These are phyloP conservation scores for Prosopis cineraria DNA, from an alignment of 306 rosid genomes.

Conservation along the genomic window DNA sequence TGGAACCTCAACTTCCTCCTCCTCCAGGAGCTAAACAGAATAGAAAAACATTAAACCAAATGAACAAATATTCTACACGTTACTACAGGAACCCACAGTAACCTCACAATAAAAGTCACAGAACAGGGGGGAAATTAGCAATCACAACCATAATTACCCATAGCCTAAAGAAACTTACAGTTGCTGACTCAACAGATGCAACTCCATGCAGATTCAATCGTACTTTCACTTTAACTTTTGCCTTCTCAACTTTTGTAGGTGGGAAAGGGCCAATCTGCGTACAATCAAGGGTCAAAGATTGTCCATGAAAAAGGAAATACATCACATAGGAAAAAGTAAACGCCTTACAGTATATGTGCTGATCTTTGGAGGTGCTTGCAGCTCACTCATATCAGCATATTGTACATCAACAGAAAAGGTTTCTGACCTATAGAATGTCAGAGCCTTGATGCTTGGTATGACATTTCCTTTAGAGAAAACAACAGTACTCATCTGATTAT, in stretches of 20 bases:
- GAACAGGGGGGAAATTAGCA: background rate
- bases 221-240: constrained; percentile 76
- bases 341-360: constrained; percentile 76
- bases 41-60: background rate
- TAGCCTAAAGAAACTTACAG: constrained; percentile 52
- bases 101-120: background rate
- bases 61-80: background rate
- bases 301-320: background rate
- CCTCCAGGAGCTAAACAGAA: constrained; percentile 73
- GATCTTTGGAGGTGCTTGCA: constrained; percentile 69
- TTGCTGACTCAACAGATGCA: constrained; percentile 72
- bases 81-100: background rate
- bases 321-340: background rate
- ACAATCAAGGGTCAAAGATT: background rate
- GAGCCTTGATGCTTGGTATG: constrained; percentile 72
- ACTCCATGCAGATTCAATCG: constrained; percentile 84
- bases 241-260: constrained; percentile 56
- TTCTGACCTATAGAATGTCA: constrained; percentile 70
- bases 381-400: constrained; percentile 60
- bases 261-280: constrained; percentile 92
- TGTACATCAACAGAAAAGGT: constrained; percentile 79
- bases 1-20: constrained; percentile 81
- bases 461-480: constrained; percentile 90
- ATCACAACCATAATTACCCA: background rate
- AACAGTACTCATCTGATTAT: constrained; percentile 54